Conservation (phyloP, 805 yeast genomes). For the Wickerhamomyces ciferrii region DNA sequence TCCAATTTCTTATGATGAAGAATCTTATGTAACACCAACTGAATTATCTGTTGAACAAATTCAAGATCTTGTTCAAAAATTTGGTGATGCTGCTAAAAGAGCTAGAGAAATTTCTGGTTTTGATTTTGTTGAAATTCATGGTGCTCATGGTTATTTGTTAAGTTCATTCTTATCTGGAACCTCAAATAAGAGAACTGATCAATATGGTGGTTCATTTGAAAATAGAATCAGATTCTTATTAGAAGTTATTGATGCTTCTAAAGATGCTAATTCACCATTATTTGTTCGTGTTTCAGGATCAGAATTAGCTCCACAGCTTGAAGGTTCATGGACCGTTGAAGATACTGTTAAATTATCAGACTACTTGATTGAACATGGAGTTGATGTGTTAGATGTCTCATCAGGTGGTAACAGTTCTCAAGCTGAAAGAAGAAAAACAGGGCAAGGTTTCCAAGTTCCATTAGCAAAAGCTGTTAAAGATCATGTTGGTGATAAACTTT, state of each 20-base stretch:
- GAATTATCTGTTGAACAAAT: slow-evolving; percentile 39
- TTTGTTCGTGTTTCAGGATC: slow-evolving; percentile 42
- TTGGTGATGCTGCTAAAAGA: slow-evolving; percentile 40
- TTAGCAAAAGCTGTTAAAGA: slow-evolving; percentile 37
- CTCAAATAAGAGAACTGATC: slow-evolving; percentile 48
- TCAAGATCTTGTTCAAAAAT: slow-evolving; percentile 31
- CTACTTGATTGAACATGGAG: slow-evolving; percentile 34
- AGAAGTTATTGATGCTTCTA: slow-evolving; percentile 42
- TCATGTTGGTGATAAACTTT: slow-evolving; percentile 34
- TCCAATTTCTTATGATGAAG: slow-evolving; percentile 24
- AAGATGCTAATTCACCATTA: slow-evolving; percentile 36
- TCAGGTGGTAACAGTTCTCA: slow-evolving; percentile 42
- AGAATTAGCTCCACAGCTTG: slow-evolving; percentile 29
- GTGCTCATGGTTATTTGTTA: slow-evolving; percentile 53
- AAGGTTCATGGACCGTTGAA: slow-evolving; percentile 36
- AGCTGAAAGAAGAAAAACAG: slow-evolving; percentile 12
- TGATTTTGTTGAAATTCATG: slow-evolving; percentile 60
- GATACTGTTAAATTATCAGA: slow-evolving; percentile 38
- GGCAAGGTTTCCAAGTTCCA: slow-evolving; percentile 30
- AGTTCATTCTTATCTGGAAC: slow-evolving; percentile 39
- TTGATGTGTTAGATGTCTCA: slow-evolving; percentile 51
- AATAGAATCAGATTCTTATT: slow-evolving; percentile 45
- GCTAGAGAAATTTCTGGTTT: slow-evolving; percentile 46
- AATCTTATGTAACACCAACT: slow-evolving; percentile 25
- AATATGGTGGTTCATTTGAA: slow-evolving; percentile 55